These are phyloP conservation scores for Penstemon newberryi DNA, from an alignment of 257 asterid species.

Conservation along the genomic window DNA sequence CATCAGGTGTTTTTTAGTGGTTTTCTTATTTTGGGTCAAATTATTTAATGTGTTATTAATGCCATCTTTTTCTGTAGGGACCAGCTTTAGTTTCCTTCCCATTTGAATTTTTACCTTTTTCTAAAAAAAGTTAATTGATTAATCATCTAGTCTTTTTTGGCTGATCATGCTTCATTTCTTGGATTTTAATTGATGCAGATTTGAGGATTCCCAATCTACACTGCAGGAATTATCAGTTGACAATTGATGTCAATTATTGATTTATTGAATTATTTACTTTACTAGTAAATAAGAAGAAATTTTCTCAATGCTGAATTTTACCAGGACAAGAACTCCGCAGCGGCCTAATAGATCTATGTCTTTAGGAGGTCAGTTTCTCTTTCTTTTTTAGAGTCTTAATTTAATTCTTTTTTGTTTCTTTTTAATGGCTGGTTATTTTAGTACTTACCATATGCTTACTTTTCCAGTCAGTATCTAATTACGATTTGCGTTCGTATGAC, in stretches of 20 bases:
- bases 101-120: slow-evolving; percentile 14
- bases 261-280: slow-evolving; percentile 17
- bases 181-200: slow-evolving; percentile 31
- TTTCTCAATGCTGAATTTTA: slow-evolving; percentile 53
- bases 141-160: slow-evolving; percentile 16
- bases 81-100: slow-evolving; percentile 30
- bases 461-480: slow-evolving; percentile 19
- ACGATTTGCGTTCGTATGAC: slow-evolving; percentile 18
- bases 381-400: background rate
- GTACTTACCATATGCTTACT: background rate
- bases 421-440: background rate
- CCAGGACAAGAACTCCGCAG: slow-evolving; percentile 61
- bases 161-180: slow-evolving; percentile 19
- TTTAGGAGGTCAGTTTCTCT: slow-evolving; percentile 56
- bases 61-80: slow-evolving; percentile 38
- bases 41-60: slow-evolving; percentile 21
- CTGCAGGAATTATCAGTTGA: slow-evolving; percentile 24
- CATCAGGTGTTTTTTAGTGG: background rate
- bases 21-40: slow-evolving; percentile 23
- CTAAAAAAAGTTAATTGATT: slow-evolving; percentile 25
- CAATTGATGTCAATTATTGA: slow-evolving; percentile 37
- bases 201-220: slow-evolving; percentile 18
- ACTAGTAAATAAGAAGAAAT: slow-evolving; percentile 22
- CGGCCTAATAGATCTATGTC: slow-evolving; percentile 62
- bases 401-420: background rate